Evolutionary conservation across 2,329 filamentous ascomycete genomes (phyloP), one percentile per base, ranked within the genome.

Genomic region (Rutstroemia sp.): DNA sequence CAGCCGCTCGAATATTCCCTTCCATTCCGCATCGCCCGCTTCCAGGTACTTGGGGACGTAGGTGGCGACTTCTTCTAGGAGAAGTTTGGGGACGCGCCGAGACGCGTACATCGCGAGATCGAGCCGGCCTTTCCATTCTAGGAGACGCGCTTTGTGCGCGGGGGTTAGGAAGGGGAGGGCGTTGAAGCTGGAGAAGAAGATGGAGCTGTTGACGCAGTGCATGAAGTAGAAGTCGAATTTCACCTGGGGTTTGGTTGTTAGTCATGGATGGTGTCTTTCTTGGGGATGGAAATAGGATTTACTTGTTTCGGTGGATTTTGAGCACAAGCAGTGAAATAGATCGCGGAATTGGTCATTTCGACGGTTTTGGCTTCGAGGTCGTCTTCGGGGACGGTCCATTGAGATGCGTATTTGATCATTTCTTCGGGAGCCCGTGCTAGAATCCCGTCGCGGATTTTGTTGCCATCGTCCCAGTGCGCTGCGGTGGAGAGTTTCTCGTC

Each of bases 191-290:
- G 89, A 78, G 74, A 92, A 94, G 62, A 95, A 82, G n/a, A 86
- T 85, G 10, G 77, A 67, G 0, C 75, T 75, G 67, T 87, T 96
- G 62, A 92, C 74, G 65, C 84, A 82, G 71, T 96, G 92, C 65
- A 92, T 91, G 67, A 75, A 77, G 74, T 86, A 94, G 70, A 96
- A 96, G 69, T 96, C 92, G 68, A 90, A 83, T 68, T 87, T 91
- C 50, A 86, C 75, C 59, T 62, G 19, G 27, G 25, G 42, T 3
- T 38, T 10, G 23, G 16, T 2, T 16, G 4, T 47, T 21, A 47
- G 23, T 23, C 16, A 41, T 8, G 18, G 2, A 3, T 30, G 6
- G 3, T 19, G 4, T 19, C 8, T 21, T 27, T 7, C 14, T 14
- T 42, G 18, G 14, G 2, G 2, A 8, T 10, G 10, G 19, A 23